Evolutionary conservation across 495 filamentous ascomycete species (phyloP).

Genomic region (Penicillium manginii): DNA sequence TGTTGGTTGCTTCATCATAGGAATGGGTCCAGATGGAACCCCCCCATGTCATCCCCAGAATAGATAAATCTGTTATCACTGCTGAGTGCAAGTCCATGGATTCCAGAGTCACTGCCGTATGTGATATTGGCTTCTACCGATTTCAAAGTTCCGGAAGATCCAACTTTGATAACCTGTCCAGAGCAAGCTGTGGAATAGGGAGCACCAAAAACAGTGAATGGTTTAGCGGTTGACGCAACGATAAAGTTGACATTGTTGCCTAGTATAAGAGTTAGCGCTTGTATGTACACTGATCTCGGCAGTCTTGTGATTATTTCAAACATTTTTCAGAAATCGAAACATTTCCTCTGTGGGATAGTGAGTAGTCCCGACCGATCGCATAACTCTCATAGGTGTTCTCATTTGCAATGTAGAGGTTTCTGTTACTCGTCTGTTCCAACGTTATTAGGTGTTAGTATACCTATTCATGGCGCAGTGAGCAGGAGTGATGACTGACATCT

Average conservation of each 20-base stretch:
- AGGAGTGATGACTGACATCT: neutral
- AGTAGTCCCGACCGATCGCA: neutral
- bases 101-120: neutral
- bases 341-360: neutral
- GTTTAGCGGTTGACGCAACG: neutral
- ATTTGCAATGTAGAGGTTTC: neutral
- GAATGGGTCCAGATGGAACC: neutral
- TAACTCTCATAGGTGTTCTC: conserved; percentile 1
- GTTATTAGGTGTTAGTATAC: neutral
- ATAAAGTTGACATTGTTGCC: conserved; percentile 2
- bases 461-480: neutral
- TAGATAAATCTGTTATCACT: neutral
- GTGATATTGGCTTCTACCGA: neutral
- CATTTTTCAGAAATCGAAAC: neutral
- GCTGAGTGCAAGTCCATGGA: neutral
- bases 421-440: neutral
- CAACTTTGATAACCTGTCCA: neutral
- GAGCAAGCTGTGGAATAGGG: neutral
- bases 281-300: neutral
- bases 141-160: neutral
- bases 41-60: neutral
- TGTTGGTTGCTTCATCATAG: neutral
- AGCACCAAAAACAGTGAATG: conserved; percentile 1
- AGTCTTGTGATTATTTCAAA: neutral
- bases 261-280: neutral